phyloP scores from a whole-genome alignment of 768 basidiomycete species.

The Tulasnella sp. region DNA sequence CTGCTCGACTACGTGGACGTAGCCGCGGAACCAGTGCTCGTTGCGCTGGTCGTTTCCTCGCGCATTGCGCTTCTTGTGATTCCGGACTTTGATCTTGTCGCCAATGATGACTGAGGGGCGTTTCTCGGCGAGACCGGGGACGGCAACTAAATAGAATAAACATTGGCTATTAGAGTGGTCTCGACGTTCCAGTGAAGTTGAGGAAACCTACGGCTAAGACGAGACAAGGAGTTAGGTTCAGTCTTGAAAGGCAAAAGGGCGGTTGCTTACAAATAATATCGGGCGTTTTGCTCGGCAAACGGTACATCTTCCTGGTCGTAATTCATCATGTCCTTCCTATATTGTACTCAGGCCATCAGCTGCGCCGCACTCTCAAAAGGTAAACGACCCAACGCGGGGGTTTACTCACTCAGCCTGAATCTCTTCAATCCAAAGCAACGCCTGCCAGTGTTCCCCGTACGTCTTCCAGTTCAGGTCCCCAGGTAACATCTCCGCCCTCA shows the following conservation, averaged over 20 bases:
- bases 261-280: background rate
- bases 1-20: constrained; percentile 48
- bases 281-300: background rate
- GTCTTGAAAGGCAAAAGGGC: too few relatives aligned
- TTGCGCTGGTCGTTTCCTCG: constrained; percentile 10
- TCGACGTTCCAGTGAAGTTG: background rate
- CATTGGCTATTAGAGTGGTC: too few relatives aligned
- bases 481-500: constrained; percentile 6
- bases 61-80: constrained; percentile 31
- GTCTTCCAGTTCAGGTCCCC: constrained; percentile 34
- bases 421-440: constrained; percentile 50
- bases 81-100: constrained; percentile 41
- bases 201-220: background rate
- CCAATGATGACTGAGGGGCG: constrained; percentile 57
- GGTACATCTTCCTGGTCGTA: background rate
- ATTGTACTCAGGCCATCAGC: background rate
- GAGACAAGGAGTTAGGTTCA: background rate
- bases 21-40: constrained; percentile 39
- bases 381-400: background rate
- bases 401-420: constrained; percentile 14
- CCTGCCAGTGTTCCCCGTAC: constrained; percentile 46
- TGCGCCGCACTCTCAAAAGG: background rate
- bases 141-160: constrained; percentile 44
- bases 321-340: constrained; percentile 8
- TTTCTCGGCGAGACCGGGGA: constrained; percentile 55